Base-by-base conservation (phyloP, 352 stramenopile species). In the Globisporangium paddicum region DNA sequence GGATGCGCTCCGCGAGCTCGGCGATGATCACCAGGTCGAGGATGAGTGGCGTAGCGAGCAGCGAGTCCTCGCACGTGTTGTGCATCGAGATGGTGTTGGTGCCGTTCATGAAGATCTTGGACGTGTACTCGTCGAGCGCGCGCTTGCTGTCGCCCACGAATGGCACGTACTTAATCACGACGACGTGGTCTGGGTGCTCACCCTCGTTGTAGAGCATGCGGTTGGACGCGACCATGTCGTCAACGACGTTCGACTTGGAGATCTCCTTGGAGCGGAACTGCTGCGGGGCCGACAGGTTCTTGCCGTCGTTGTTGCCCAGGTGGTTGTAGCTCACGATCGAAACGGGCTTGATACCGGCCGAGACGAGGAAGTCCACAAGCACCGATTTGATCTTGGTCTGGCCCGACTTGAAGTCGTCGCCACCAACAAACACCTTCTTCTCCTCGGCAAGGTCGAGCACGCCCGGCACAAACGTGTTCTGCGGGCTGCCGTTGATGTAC, bases 41-140 rank as follows among this genome's bases (percentile, higher is more conserved):
- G 68, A 99, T 99, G 48, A 99, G 69, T 35, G 97, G 97, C 60
- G 96, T 97, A 26, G 97, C 97, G 46, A 99, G 77, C 23, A 99
- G 77, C 55, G 96, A 99, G 73, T 99, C 97, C 71, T 99, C 97
- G 78, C 97, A 99, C 58, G 97, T 99, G 77, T 99, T 99, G 90
- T 99, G 97, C 96, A 99, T 99, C 28, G 96, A 96, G 75, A 99
- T 99, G n/a, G 97, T 99, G 80, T 99, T 99, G 58, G 90, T 98
- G 60, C 97, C 97, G 58, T 98, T 98, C 96, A 99, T 98, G 76
- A 99, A 99, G 68, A 99, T 99, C 83, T 99, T 98, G 23, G 89
- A 98, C 28, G 96, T 99, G 81, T 99, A 99, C 82, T 99, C 97
- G 66, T 99, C 97, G 75, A 99, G 94, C n/a, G 97, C 97, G 57